phyloP scores from a whole-genome alignment of 1,284 basidiomycete species.

The Papiliotrema nemorosa region DNA sequence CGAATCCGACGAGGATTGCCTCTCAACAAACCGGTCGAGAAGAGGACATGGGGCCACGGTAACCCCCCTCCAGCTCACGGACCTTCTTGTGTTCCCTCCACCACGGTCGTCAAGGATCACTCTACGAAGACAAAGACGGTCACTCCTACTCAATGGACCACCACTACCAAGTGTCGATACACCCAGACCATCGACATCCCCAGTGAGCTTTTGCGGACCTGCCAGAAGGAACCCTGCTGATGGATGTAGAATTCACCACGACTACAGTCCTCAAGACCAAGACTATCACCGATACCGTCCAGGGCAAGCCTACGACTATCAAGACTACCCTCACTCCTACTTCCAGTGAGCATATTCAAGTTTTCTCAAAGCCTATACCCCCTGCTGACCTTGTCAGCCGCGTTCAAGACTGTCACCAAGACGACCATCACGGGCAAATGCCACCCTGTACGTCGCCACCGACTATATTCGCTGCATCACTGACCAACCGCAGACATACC shows the following conservation, averaged over 20 bases:
- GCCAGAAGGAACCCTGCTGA: background rate
- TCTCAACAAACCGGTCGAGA: constrained; percentile 1
- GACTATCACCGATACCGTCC: constrained; percentile 1
- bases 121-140: constrained; percentile 2
- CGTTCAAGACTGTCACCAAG: background rate
- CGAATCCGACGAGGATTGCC: constrained; percentile 9
- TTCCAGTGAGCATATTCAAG: constrained; percentile 1
- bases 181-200: constrained; percentile 5
- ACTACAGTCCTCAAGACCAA: constrained; percentile 2
- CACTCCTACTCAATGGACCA: constrained; percentile 5
- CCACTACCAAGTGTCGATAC: constrained; percentile 4
- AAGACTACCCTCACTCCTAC: constrained; percentile 3
- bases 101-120: background rate
- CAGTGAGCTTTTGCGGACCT: background rate
- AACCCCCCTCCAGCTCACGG: background rate
- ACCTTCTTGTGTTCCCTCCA: constrained; percentile 5
- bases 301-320: background rate
- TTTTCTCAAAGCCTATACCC: background rate
- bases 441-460: background rate
- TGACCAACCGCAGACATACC: too few species aligned
- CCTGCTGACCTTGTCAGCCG: background rate
- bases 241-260: constrained; percentile 2
- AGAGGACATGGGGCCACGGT: background rate
- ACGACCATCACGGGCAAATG: background rate
- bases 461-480: too few species aligned